Evolutionary conservation across 495 filamentous ascomycete species (phyloP).

Genomic region (Entonaema liquescens): DNA sequence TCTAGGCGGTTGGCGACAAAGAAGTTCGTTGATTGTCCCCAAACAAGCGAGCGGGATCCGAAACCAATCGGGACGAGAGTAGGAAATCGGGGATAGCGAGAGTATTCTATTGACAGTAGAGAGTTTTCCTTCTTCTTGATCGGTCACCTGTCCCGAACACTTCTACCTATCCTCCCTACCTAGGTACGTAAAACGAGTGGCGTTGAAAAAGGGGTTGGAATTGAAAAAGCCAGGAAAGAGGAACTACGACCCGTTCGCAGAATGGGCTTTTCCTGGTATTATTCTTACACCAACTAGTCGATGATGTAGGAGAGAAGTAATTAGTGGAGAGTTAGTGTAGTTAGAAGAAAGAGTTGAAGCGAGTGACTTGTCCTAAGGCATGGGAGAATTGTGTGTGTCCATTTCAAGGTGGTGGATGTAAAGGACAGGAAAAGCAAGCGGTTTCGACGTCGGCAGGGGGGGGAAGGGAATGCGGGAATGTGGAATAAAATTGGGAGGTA

Average conservation of each 20-base stretch:
- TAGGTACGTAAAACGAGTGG: conserved; percentile 35
- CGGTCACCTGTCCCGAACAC: conserved; percentile 32
- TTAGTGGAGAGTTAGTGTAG: conserved; percentile 18
- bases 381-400: conserved; percentile 1
- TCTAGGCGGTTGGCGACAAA: conserved; percentile 22
- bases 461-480: neutral
- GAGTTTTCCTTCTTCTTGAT: conserved; percentile 5
- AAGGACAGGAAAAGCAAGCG: conserved; percentile 2
- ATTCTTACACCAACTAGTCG: conserved; percentile 18
- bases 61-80: conserved; percentile 23
- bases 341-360: neutral
- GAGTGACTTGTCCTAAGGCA: conserved; percentile 4
- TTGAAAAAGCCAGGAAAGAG: conserved; percentile 21
- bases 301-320: conserved; percentile 19
- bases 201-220: conserved; percentile 25
- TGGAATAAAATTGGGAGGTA: conserved; percentile 5
- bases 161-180: conserved; percentile 8
- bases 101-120: conserved; percentile 11
- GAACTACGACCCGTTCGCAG: conserved; percentile 34
- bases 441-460: conserved; percentile 1
- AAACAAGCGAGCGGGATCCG: conserved; percentile 14
- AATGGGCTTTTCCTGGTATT: conserved; percentile 30
- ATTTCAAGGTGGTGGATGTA: conserved; percentile 1
- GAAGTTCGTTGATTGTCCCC: conserved; percentile 17
- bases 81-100: conserved; percentile 34